Evolutionary conservation across 2,329 filamentous ascomycete genomes (phyloP), one percentile per base, ranked within the genome.

Genomic region (Colletotrichum abscissum): DNA sequence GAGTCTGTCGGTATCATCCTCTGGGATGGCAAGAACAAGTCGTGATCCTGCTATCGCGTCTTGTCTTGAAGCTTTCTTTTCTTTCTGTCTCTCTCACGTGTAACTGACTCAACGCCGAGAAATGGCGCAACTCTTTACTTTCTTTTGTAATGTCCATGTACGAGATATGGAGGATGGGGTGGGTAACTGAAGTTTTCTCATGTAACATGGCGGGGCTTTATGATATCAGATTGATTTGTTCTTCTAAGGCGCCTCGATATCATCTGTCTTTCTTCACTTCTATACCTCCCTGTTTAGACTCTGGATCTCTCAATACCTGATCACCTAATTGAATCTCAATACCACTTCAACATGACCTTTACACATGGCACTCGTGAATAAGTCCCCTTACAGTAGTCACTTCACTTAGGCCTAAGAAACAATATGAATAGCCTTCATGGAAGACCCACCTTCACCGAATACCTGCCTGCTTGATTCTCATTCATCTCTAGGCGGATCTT

Each of bases 1-100:
- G 90, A 92, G 79, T 89, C 87, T 0, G 84, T 86, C 5, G 79
- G 84, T 54, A 84, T 90, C 60, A 78, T 91, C 28, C 64, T 75
- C 65, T 63, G 66, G 66, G 68, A 72, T 14, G 63, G 68, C 24
- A 74, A 74, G 72, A n/a, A 12, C 24, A 67, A 67, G 52, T 38
- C 52, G 24, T 74, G 30, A 63, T n/a, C 24, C 2, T 6, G 22
- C 26, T 11, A 2, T 8, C 4, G 8, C 19, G n/a, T 11, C 52
- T 55, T 22, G 52, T 14, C 6, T 4, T 16, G 12, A 14, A 22
- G n/a, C 2, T 24, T 56, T 54, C 49, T 38, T 19, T 2, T 33
- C 12, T 22, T 38, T 3, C 26, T 14, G 26, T 16, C 24, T 57
- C 5, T 26, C 4, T 26, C 5, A n/a, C 55, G 24, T 54, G 19